Evolutionary conservation across 306 rosid species (phyloP).

Genomic region (Canavalia gladiata): DNA sequence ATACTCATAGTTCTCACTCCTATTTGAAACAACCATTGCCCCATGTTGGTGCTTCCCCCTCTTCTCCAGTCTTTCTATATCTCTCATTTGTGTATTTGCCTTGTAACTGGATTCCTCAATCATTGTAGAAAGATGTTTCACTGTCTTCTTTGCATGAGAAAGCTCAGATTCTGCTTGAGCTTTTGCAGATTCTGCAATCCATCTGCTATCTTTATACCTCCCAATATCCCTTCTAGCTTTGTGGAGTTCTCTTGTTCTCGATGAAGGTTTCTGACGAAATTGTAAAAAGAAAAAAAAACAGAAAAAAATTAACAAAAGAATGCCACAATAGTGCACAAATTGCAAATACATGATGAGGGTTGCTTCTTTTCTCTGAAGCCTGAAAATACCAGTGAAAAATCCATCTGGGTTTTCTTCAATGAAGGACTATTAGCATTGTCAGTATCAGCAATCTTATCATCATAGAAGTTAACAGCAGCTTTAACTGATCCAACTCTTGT

Average conservation of each 20-base stretch:
- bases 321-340: constrained; percentile 14
- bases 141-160: constrained; percentile 57
- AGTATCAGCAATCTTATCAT: constrained; percentile 56
- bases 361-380: constrained; percentile 5
- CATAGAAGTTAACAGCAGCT: constrained; percentile 60
- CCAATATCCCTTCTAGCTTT: constrained; percentile 65
- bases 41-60: constrained; percentile 37
- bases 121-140: constrained; percentile 57
- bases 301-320: constrained; percentile 14
- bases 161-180: constrained; percentile 72
- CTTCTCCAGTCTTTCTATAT: constrained; percentile 59
- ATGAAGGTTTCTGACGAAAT: constrained; percentile 54
- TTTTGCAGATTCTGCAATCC: constrained; percentile 61
- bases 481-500: constrained; percentile 70
- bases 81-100: constrained; percentile 46
- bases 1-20: constrained; percentile 55
- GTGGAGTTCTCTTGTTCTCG: constrained; percentile 72
- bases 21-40: constrained; percentile 28
- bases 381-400: constrained; percentile 62
- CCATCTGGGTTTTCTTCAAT: constrained; percentile 53
- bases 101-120: constrained; percentile 61
- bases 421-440: constrained; percentile 49
- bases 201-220: constrained; percentile 59
- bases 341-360: constrained; percentile 28
- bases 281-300: neutral